phyloP scores from a whole-genome alignment of 1,139 yeast genomes.

The Pichia sp. region DNA sequence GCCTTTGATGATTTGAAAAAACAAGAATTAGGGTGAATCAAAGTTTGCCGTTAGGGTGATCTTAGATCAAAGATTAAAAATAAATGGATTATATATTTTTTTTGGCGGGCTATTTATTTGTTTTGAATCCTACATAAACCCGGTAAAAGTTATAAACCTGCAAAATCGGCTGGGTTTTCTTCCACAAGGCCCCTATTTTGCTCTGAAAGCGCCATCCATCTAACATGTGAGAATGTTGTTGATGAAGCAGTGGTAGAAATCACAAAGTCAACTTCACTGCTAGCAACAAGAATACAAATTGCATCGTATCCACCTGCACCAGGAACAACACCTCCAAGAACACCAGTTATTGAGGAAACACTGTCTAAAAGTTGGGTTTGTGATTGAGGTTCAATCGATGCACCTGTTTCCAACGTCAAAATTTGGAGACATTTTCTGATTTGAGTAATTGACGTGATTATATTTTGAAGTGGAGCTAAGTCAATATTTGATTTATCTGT shows the following conservation, averaged over 20 bases:
- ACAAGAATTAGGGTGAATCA: no score
- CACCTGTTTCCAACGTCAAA: slow-evolving; percentile 63
- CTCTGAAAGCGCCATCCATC: slow-evolving; percentile 61
- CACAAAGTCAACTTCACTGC: slow-evolving; percentile 38
- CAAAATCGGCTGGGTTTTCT: slow-evolving; percentile 33
- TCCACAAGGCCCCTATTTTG: slow-evolving; percentile 47
- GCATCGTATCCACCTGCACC: slow-evolving; percentile 99
- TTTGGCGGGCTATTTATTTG: not conserved
- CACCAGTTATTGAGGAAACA: slow-evolving; percentile 57
- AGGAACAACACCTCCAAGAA: slow-evolving; percentile 90
- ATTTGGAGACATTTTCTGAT: slow-evolving; percentile 52
- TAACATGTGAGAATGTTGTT: slow-evolving; percentile 37
- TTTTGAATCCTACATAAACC: not conserved
- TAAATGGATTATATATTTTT: no score
- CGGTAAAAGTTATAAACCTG: slow-evolving; percentile 19
- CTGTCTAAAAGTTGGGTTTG: slow-evolving; percentile 70
- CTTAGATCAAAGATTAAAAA: not conserved
- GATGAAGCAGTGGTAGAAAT: slow-evolving; percentile 30
- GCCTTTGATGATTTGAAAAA: not conserved
- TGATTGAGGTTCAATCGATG: slow-evolving; percentile 77
- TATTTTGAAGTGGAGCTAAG: slow-evolving; percentile 9
- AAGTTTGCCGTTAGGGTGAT: not conserved
- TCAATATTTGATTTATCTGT: not conserved
- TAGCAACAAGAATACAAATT: slow-evolving; percentile 60
- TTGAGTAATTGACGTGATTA: slow-evolving; percentile 35